Percentiles rank a stretch among this genome's conserved stretches.
Conservation (phyloP, 202 grass and related monocot genomes). For the Carex arenaria region DNA sequence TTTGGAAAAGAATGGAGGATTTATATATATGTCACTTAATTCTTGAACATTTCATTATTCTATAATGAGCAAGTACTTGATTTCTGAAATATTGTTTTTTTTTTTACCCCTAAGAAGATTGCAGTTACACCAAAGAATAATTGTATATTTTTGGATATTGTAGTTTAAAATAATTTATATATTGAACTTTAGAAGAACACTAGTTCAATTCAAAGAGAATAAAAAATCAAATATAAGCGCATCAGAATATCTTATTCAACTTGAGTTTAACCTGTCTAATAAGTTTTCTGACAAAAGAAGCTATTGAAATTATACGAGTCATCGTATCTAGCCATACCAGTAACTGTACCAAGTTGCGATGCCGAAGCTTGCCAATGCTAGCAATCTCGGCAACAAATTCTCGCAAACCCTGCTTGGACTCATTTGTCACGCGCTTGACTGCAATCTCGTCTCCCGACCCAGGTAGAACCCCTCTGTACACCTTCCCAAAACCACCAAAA, state of each 20-base stretch:
- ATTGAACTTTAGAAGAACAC: too few species aligned
- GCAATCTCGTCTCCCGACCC: constrained; percentile 33
- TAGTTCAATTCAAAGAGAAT: too few species aligned
- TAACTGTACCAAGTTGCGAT: constrained; percentile 62
- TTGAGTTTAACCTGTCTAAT: background rate
- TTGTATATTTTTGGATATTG: too few species aligned
- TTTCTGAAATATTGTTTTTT: too few species aligned
- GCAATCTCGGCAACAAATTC: constrained; percentile 72
- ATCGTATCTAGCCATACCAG: background rate
- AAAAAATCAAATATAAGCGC: too few species aligned
- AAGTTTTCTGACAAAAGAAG: background rate
- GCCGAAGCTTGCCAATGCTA: constrained; percentile 53
- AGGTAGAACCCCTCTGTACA: constrained; percentile 62
- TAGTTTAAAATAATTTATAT: too few species aligned
- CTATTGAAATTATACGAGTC: background rate
- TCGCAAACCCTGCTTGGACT: constrained; percentile 46
- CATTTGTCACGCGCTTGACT: constrained; percentile 55
- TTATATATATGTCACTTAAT: background rate
- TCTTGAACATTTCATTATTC: background rate
- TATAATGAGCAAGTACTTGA: too few species aligned
- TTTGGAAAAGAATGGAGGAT: too few species aligned
- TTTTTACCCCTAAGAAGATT: too few species aligned
- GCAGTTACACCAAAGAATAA: too few species aligned
- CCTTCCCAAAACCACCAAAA: constrained; percentile 72
- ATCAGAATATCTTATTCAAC: too few species aligned